Percentiles rank a stretch among this genome's conserved stretches.
These are phyloP conservation scores for Scutellaria minor DNA, from an alignment of 257 asterid species.

Conservation along the genomic window DNA sequence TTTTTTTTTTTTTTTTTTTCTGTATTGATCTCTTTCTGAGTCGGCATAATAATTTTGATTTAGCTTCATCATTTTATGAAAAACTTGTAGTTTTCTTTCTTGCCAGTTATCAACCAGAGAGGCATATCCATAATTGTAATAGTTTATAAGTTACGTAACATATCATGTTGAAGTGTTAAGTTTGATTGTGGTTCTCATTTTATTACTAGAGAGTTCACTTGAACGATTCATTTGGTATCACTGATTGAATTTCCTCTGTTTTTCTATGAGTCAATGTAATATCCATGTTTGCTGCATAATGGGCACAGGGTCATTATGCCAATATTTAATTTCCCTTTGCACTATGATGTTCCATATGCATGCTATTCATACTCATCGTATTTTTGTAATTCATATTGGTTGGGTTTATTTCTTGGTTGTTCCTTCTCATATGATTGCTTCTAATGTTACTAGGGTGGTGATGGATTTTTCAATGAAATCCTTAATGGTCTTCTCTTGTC, in stretches of 20 bases:
- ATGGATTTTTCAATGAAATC: slow-evolving; percentile 92
- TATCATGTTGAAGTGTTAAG: slow-evolving; percentile 6
- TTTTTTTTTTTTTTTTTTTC: slow-evolving; percentile 5
- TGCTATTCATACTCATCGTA: background rate
- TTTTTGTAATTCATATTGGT: slow-evolving; percentile 25
- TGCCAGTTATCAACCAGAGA: slow-evolving; percentile 1
- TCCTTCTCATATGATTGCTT: slow-evolving; percentile 33
- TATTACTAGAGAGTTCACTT: slow-evolving; percentile 1
- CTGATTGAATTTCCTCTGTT: background rate
- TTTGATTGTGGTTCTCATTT: background rate
- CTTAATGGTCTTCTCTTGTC: slow-evolving; percentile 84
- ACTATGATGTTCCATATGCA: slow-evolving; percentile 18
- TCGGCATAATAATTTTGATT: slow-evolving; percentile 6
- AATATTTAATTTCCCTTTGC: slow-evolving; percentile 13
- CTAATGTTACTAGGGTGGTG: slow-evolving; percentile 79
- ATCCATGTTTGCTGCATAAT: slow-evolving; percentile 17
- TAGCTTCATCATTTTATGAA: slow-evolving; percentile 11
- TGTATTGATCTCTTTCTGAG: background rate
- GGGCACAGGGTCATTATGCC: background rate
- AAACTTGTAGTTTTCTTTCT: slow-evolving; percentile 9
- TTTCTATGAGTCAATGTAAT: background rate
- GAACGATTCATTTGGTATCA: background rate
- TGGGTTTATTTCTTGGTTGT: slow-evolving; percentile 30
- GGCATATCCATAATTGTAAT: background rate
- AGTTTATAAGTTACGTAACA: background rate